Conservation (phyloP, 2,329 filamentous ascomycete genomes). For the Alternaria ethzedia region DNA sequence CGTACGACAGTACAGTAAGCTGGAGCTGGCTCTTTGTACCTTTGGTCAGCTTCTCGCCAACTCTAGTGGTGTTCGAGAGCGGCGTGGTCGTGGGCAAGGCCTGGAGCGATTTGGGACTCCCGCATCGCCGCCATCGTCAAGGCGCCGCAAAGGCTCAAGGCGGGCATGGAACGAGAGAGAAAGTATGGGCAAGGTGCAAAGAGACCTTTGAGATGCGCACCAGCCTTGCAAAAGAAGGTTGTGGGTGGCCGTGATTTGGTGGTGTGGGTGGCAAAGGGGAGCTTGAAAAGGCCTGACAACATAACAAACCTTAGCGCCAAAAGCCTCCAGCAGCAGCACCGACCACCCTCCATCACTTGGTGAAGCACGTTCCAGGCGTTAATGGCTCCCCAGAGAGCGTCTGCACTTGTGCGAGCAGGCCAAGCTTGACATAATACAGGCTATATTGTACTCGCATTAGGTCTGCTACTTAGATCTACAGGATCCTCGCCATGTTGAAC, state of each 20-base stretch:
- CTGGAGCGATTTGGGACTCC: not conserved
- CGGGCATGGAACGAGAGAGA: not conserved
- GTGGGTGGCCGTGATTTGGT: constrained; percentile 1
- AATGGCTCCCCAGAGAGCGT: not conserved
- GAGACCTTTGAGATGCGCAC: not conserved
- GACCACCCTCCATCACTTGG: not conserved
- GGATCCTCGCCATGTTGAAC: not conserved
- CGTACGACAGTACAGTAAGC: not conserved
- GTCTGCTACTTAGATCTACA: not conserved
- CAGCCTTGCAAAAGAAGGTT: not conserved
- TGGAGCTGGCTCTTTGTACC: not conserved
- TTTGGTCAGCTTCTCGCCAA: not conserved
- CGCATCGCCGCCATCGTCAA: not conserved
- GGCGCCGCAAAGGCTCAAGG: not conserved
- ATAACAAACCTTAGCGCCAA: constrained; percentile 1
- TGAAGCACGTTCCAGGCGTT: not conserved
- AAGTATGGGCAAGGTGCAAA: not conserved
- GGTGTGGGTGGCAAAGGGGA: constrained; percentile 1
- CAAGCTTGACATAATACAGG: not conserved
- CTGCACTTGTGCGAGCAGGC: not conserved
- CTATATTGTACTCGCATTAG: not conserved
- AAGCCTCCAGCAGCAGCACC: not conserved
- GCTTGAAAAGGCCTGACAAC: not conserved
- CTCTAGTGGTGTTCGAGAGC: not conserved
- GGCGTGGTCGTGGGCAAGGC: not conserved